These are phyloP conservation scores for Trichophyton verrucosum DNA, from an alignment of 2,329 filamentous ascomycete genomes.

Conservation along the genomic window DNA sequence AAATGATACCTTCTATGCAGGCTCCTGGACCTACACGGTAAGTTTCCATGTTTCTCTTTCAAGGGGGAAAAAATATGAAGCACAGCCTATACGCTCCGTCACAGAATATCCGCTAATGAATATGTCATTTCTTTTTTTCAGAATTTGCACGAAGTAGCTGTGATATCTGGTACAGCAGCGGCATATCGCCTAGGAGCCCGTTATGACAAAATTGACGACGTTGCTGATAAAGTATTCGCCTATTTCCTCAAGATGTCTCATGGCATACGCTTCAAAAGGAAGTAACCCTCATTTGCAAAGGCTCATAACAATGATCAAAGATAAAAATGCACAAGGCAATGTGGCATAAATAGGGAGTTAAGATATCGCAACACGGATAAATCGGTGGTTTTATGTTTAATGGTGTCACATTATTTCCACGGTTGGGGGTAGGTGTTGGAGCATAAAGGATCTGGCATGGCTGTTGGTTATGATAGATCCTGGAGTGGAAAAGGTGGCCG, in stretches of 20 bases:
- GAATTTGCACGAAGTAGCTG: constrained; percentile 54
- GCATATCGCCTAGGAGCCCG: constrained; percentile 55
- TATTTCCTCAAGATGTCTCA: constrained; percentile 19
- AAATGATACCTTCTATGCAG: constrained; percentile 51
- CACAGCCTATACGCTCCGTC: too few relatives aligned
- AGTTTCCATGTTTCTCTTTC: constrained; percentile 14
- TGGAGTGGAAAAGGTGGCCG: neutral
- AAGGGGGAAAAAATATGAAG: too few relatives aligned
- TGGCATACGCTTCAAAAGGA: constrained; percentile 7
- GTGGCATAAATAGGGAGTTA: neutral
- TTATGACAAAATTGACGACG: constrained; percentile 35
- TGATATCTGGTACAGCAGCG: constrained; percentile 57
- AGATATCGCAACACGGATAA: neutral
- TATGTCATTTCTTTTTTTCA: constrained; percentile 6
- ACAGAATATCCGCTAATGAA: neutral
- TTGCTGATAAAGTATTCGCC: constrained; percentile 23
- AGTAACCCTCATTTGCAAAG: neutral
- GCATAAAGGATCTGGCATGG: neutral
- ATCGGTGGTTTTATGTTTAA: neutral
- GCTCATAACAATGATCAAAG: neutral
- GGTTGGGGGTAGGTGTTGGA: neutral
- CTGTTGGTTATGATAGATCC: neutral
- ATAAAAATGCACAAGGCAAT: neutral
- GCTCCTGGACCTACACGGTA: constrained; percentile 57
- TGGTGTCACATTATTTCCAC: neutral